These are phyloP conservation scores for Aspergillus sp. DNA, from an alignment of 2,329 filamentous ascomycete genomes.

Conservation along the genomic window DNA sequence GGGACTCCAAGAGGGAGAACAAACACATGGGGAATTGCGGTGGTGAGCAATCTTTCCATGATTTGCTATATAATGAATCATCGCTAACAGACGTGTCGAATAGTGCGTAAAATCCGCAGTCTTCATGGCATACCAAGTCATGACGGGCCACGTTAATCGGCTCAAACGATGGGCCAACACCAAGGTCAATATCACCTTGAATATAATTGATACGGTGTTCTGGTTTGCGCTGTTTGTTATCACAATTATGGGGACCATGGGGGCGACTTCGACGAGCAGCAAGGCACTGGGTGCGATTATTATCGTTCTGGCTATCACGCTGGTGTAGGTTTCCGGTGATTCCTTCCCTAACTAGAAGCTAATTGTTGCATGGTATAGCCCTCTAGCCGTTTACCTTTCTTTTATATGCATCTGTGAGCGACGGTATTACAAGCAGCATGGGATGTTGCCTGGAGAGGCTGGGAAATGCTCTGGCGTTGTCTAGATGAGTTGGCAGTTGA, in stretches of 20 bases:
- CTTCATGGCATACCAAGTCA: conserved; percentile 23
- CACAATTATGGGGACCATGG: conserved; percentile 17
- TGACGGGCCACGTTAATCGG: conserved; percentile 16
- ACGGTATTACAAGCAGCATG: too few species aligned
- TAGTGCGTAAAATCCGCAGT: conserved; percentile 20
- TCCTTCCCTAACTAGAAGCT: too few species aligned
- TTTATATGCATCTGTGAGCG: too few species aligned
- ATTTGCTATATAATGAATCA: not conserved
- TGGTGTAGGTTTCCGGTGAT: not conserved
- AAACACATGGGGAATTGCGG: conserved; percentile 24
- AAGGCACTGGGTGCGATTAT: conserved; percentile 21
- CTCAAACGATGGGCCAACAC: conserved; percentile 24
- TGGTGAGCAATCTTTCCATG: conserved; percentile 3
- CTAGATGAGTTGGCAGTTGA: too few species aligned
- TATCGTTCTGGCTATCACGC: conserved; percentile 11
- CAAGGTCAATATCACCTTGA: conserved; percentile 22
- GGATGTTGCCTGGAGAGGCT: too few species aligned
- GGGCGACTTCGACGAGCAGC: conserved; percentile 13
- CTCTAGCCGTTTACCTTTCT: too few species aligned
- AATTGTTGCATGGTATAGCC: too few species aligned
- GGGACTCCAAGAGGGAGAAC: conserved; percentile 16
- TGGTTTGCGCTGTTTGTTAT: conserved; percentile 27
- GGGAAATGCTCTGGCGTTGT: too few species aligned
- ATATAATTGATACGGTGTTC: conserved; percentile 25
- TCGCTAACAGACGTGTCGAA: not conserved